Evolutionary conservation across 2,329 filamentous ascomycete species (phyloP).

Genomic region (Ophiostoma sp.): DNA sequence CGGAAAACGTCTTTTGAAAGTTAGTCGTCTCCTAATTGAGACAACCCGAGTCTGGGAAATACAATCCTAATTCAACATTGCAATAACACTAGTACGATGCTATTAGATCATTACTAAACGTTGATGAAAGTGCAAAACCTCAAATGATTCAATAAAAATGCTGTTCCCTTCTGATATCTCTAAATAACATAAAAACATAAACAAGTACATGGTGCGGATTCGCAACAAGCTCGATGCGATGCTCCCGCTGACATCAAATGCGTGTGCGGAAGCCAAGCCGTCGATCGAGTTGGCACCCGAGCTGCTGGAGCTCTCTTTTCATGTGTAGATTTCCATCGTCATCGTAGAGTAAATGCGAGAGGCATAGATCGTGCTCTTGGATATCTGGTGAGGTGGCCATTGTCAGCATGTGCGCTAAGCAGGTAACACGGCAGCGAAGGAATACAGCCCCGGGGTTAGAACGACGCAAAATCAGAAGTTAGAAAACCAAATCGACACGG

Average conservation of each 20-base stretch:
- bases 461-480: slow-evolving; percentile 14
- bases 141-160: neutral
- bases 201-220: neutral
- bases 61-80: slow-evolving; percentile 9
- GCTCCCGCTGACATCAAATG: neutral
- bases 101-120: too few relatives aligned
- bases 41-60: neutral
- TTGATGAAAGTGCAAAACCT: neutral
- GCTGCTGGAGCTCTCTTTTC: neutral
- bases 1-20: slow-evolving; percentile 8
- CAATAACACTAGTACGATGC: neutral
- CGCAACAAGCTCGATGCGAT: neutral
- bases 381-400: neutral
- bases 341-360: neutral
- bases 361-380: neutral
- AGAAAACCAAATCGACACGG: slow-evolving; percentile 10
- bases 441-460: neutral
- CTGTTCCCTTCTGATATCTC: slow-evolving; percentile 15
- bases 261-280: neutral
- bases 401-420: neutral
- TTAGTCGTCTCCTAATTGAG: neutral
- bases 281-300: neutral
- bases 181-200: slow-evolving; percentile 10
- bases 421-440: too few relatives aligned
- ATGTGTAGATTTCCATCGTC: neutral